Percentiles rank a stretch among this genome's conserved stretches.
These are phyloP conservation scores for Chrysoporthe cubensis DNA, from an alignment of 2,329 filamentous ascomycete species.

Conservation along the genomic window DNA sequence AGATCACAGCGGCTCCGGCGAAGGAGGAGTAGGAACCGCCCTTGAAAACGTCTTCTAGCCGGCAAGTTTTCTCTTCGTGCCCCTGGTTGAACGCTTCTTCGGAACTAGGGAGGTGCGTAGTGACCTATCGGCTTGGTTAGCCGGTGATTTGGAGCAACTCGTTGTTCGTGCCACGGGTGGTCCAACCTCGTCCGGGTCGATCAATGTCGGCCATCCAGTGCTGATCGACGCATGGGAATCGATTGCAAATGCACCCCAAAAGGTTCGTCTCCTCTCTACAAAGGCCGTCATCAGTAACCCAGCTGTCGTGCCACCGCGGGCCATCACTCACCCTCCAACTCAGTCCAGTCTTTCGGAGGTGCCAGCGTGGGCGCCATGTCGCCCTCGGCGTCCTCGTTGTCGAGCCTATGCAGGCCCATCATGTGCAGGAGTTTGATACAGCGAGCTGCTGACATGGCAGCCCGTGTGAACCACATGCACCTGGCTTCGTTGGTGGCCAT, in stretches of 20 bases:
- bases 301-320: conserved; percentile 44
- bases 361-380: conserved; percentile 70
- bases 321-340: conserved; percentile 51
- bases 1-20: conserved; percentile 72
- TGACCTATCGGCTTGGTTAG: conserved; percentile 52
- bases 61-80: conserved; percentile 63
- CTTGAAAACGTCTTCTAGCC: conserved; percentile 67
- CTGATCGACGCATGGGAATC: conserved; percentile 87
- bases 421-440: conserved; percentile 75
- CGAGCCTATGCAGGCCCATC: conserved; percentile 81
- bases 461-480: conserved; percentile 80
- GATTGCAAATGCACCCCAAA: conserved; percentile 83
- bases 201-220: conserved; percentile 85
- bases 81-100: conserved; percentile 77
- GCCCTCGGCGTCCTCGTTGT: conserved; percentile 63
- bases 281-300: neutral
- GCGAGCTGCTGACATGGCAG: conserved; percentile 79
- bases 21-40: conserved; percentile 70
- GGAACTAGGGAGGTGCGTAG: conserved; percentile 77
- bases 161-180: neutral
- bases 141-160: neutral
- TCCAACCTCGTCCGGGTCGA: conserved; percentile 71
- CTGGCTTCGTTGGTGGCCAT: conserved; percentile 82
- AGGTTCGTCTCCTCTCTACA: conserved; percentile 75
- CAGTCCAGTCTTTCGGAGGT: conserved; percentile 78